Evolutionary conservation across 1,139 yeast species (phyloP), one percentile per base, ranked within the genome.

Genomic region (Hansenula sp.): DNA sequence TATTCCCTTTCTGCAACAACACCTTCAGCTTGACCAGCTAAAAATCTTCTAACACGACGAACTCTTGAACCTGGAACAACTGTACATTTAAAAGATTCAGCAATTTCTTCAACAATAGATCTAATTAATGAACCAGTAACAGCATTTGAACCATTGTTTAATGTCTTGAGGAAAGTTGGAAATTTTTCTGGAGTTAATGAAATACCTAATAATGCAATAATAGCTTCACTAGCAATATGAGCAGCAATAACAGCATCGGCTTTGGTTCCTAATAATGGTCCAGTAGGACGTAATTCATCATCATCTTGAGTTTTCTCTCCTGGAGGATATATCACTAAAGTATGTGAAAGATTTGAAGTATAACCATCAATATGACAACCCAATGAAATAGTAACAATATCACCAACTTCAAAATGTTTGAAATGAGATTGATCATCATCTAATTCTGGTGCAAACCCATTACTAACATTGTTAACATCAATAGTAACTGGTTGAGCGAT

Each of bases 281-380:
- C 92, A 35, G 74, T 62, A 37, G 90, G 92, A 48, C 66, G 71
- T 30, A 50, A 47, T 45, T 56, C 64, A 41, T 61, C 61, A 32
- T 52, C 53, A 16, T 54, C 29, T 32, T 32, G 34, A 32, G 34
- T 40, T 29, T 44, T 47, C 36, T 57, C 66, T 43, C 78, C 83
- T 45, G 75, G 79, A 43, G 92, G 94, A 53, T 78, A 83, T 42
- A 90, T 81, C 30, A 89, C 95, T 45, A 88, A 61, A 4, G 97
- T 89, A 62, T 92, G 98, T 25, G 95, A 78, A 8, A 78, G 80
- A 57, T 80, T 79, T 5, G 96, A 82, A 16, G 97, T 85, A 66
- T 90, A 92, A 38, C 98, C 98, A 62, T 92, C 98, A 52, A 92
- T 78, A 50, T 92, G 97, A 44, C 85, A 90, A 36, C 97, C 97